phyloP scores from a whole-genome alignment of 768 basidiomycete species.

The Collybia sordida region DNA sequence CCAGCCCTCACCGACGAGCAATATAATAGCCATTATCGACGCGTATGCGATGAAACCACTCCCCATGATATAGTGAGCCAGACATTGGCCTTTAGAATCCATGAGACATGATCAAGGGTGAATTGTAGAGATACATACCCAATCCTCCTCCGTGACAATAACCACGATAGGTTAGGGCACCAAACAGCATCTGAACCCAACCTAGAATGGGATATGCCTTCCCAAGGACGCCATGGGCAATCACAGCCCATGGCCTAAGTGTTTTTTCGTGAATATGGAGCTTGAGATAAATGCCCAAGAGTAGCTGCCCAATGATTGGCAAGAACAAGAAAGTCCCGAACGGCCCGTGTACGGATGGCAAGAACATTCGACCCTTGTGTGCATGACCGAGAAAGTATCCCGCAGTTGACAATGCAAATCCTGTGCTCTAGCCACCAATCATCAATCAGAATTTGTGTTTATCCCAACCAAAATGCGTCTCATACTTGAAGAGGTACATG shows the following conservation, averaged over 20 bases:
- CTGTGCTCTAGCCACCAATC: slow-evolving; percentile 47
- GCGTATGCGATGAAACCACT: slow-evolving; percentile 90
- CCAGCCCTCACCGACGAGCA: slow-evolving; percentile 80
- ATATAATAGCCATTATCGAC: slow-evolving; percentile 73
- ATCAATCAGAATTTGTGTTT: neutral
- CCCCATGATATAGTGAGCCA: slow-evolving; percentile 89
- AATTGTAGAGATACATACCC: slow-evolving; percentile 29
- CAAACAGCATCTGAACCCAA: slow-evolving; percentile 90
- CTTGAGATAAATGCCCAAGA: slow-evolving; percentile 87
- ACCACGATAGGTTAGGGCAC: slow-evolving; percentile 68
- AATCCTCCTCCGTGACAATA: slow-evolving; percentile 80
- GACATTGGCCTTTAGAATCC: slow-evolving; percentile 61
- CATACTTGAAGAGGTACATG: slow-evolving; percentile 86
- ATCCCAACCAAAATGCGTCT: neutral
- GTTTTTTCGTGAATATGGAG: slow-evolving; percentile 83
- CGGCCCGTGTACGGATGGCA: slow-evolving; percentile 67
- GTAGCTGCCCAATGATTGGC: slow-evolving; percentile 65
- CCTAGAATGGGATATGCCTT: slow-evolving; percentile 82
- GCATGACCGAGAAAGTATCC: slow-evolving; percentile 84
- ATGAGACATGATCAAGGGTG: slow-evolving; percentile 3
- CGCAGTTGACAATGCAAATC: slow-evolving; percentile 64
- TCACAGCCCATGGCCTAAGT: slow-evolving; percentile 68
- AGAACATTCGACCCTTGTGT: slow-evolving; percentile 82
- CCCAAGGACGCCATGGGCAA: slow-evolving; percentile 75
- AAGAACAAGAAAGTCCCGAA: slow-evolving; percentile 66